Evolutionary conservation across 345 rosid species (phyloP), one percentile per base, ranked within the genome.

Genomic region (Heritiera fomes): DNA sequence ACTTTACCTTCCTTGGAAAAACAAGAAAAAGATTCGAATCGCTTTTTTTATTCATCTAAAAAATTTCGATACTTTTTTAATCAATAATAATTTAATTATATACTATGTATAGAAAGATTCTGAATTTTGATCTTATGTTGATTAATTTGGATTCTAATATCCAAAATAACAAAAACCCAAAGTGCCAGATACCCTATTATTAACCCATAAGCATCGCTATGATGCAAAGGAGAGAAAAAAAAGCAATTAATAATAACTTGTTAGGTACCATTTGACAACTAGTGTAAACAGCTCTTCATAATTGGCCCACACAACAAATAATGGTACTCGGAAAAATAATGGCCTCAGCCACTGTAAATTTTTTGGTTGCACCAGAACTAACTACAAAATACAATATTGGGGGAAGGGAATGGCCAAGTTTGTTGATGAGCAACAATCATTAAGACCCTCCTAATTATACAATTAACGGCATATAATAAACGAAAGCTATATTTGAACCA

Each of bases 401-500:
- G 43, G 56, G 50, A 12, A 56, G 55, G 1, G 41, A 75, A 62
- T 61, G 70, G 70, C 11, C 76, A 63, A 64, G 17, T 63, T 75
- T 61, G 34, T 64, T 75, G 30, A 3, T 9, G 50, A 68, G 70
- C 75, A 45, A 63, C 63, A 62, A 62, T 75, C 68, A 62, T 61
- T 61, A 45, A 53, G 38, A 34, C 38, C 38, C 38, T 34, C 38
- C 38, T 34, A 34, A 34, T 34, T 34, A 28, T n/a, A 28, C 77
- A 40, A 58, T 41, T 38, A 17, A 52, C 7, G 41, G 18, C 67
- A 60, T 45, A n/a, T 45, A n/a, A 8, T 28, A n/a, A 13, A 45
- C 34, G 85, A 82, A 68, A 71, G 82, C 71, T 67, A 61, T 28
- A 34, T 72, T 49, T 64, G 56, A 85, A 70, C 84, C 74, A 68